Conservation (phyloP, 2,329 filamentous ascomycete genomes). For the Diaporthe sp. region DNA sequence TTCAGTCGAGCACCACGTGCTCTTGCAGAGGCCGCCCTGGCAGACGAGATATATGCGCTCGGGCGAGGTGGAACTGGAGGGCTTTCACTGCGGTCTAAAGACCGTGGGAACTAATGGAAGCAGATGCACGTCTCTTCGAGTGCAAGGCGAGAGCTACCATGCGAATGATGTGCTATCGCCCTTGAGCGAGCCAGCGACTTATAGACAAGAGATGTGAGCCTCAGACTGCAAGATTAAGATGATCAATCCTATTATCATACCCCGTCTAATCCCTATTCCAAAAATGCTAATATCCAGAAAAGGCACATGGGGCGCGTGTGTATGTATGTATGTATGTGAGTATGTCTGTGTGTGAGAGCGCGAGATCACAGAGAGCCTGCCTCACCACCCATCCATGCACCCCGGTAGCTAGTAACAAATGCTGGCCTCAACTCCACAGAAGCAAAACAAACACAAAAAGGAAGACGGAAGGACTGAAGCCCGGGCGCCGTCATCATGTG, state of each 20-base stretch:
- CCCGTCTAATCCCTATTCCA: slow-evolving; percentile 24
- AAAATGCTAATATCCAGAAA: slow-evolving; percentile 18
- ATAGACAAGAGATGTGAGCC: not conserved
- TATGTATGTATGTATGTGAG: slow-evolving; percentile 9
- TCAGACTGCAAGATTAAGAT: slow-evolving; percentile 3
- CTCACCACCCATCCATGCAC: slow-evolving; percentile 18
- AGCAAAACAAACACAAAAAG: not conserved
- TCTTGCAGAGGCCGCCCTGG: not conserved
- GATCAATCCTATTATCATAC: slow-evolving; percentile 25
- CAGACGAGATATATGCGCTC: not conserved
- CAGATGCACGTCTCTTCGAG: not conserved
- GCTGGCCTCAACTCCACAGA: slow-evolving; percentile 29
- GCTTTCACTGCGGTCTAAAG: too few relatives aligned
- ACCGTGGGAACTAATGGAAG: too few relatives aligned
- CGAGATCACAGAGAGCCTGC: not conserved
- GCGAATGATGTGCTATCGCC: too few relatives aligned
- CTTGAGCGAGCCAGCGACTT: not conserved
- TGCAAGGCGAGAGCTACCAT: not conserved
- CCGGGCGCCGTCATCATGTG: not conserved
- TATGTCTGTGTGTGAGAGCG: not conserved
- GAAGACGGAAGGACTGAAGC: not conserved
- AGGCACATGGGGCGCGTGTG: not conserved
- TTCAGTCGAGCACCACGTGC: not conserved
- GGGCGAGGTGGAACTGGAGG: not conserved
- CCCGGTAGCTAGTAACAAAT: not conserved